phyloP scores from a whole-genome alignment of 768 basidiomycete species.

The Boletus barrowsii region DNA sequence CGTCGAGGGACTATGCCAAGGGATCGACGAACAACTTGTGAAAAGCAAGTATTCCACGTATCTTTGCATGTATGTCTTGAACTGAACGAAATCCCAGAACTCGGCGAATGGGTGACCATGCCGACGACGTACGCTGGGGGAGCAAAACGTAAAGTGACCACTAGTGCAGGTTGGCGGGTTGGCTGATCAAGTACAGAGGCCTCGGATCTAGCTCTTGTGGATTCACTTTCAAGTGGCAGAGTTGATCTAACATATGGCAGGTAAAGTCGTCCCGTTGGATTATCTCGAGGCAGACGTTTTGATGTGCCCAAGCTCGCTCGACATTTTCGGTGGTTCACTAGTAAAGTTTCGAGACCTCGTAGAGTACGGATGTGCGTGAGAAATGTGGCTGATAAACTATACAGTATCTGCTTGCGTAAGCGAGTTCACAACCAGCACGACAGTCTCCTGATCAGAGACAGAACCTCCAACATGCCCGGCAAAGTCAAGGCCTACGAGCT shows the following conservation, averaged over 20 bases:
- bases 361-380: slow-evolving; percentile 25
- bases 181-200: slow-evolving; percentile 52
- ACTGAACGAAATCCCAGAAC: slow-evolving; percentile 44
- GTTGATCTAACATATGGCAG: slow-evolving; percentile 48
- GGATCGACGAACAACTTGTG: slow-evolving; percentile 90
- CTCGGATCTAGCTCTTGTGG: slow-evolving; percentile 76
- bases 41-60: slow-evolving; percentile 46
- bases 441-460: slow-evolving; percentile 32
- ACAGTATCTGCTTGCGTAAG: slow-evolving; percentile 35
- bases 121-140: slow-evolving; percentile 98
- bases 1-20: slow-evolving; percentile 95
- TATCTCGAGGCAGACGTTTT: not conserved
- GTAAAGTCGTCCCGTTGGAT: slow-evolving; percentile 20
- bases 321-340: slow-evolving; percentile 67
- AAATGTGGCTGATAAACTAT: slow-evolving; percentile 44
- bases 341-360: slow-evolving; percentile 58
- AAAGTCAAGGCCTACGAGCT: slow-evolving; percentile 97
- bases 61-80: not conserved
- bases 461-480: slow-evolving; percentile 65
- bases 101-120: slow-evolving; percentile 89
- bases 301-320: slow-evolving; percentile 45
- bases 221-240: slow-evolving; percentile 73
- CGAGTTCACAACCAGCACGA: slow-evolving; percentile 27
- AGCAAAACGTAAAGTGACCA: slow-evolving; percentile 62
- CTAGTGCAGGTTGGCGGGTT: not conserved